Percentiles rank a stretch among this genome's conserved stretches.
Conservation (phyloP, 257 asterid genomes). For the Solanum gandarillasii region DNA sequence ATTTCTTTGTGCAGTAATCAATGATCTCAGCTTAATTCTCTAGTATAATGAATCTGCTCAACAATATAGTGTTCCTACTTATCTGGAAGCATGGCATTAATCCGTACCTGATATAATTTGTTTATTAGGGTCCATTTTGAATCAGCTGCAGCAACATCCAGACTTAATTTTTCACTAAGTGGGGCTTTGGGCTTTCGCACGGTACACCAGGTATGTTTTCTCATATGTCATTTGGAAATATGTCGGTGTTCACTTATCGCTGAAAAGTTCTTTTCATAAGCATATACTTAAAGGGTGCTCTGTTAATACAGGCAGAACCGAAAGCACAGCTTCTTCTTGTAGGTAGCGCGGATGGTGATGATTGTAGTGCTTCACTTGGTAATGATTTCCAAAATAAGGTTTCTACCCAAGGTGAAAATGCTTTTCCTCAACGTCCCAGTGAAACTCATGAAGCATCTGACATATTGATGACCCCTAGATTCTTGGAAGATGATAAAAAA, state of each 20-base stretch:
- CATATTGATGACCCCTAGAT: conserved; percentile 66
- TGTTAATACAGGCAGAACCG: conserved; percentile 60
- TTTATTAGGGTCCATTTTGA: conserved; percentile 58
- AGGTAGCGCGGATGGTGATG: conserved; percentile 25
- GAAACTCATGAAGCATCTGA: conserved; percentile 72
- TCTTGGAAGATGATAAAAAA: conserved; percentile 31
- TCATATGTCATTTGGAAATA: neutral
- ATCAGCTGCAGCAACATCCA: conserved; percentile 51
- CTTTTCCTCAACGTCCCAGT: conserved; percentile 26
- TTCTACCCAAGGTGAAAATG: conserved; percentile 14
- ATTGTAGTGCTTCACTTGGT: conserved; percentile 9
- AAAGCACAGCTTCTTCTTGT: conserved; percentile 69
- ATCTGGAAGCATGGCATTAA: neutral
- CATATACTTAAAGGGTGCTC: neutral
- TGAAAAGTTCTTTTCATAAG: neutral
- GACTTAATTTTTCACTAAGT: conserved; percentile 44
- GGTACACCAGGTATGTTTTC: conserved; percentile 60
- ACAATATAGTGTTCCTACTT: neutral
- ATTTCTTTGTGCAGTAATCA: neutral
- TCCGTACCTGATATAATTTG: neutral
- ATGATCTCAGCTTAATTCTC: neutral
- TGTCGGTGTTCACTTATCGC: neutral
- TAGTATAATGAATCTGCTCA: neutral
- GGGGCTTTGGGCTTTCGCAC: conserved; percentile 92
- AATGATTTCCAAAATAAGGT: conserved; percentile 8